A percentile compares a stretch with the other conserved stretches of the same genome.
Conservation (phyloP, 345 rosid genomes). For the Populus tremula region DNA sequence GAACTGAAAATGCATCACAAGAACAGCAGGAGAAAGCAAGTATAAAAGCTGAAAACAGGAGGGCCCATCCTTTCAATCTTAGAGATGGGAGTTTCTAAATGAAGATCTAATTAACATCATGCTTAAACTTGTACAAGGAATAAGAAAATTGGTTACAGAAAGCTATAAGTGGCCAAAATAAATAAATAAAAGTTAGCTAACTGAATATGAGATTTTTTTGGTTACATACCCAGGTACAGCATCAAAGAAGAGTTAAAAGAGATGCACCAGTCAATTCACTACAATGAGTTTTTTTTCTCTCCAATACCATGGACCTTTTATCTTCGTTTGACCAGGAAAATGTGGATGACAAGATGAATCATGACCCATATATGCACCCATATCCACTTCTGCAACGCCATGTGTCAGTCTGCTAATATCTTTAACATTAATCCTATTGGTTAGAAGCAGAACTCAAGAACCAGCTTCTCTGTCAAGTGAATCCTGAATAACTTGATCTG, state of each 20-base stretch:
- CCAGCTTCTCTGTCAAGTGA: constrained; percentile 25
- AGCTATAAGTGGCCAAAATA: not conserved
- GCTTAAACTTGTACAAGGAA: constrained; percentile 12
- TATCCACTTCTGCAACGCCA: not conserved
- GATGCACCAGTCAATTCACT: not conserved
- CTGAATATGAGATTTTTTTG: constrained; percentile 17
- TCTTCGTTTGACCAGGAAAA: not conserved
- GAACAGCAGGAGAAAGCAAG: not conserved
- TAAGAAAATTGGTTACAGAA: constrained; percentile 13
- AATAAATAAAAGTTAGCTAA: not conserved
- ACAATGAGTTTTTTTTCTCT: not conserved
- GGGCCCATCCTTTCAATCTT: not conserved
- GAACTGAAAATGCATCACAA: not conserved
- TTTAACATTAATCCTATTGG: constrained; percentile 3
- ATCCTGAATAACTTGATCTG: constrained; percentile 19
- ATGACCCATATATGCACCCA: not conserved
- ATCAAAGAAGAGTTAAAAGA: not conserved
- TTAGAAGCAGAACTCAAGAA: constrained; percentile 26
- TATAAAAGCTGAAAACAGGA: not conserved
- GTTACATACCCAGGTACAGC: constrained; percentile 14
- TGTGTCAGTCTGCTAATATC: constrained; percentile 2
- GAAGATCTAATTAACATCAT: constrained; percentile 15
- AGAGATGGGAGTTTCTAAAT: not conserved
- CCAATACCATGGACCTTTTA: not conserved
- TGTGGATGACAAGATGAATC: not conserved